A percentile compares a stretch with the other conserved stretches of the same genome.
Conservation (phyloP, 2,329 filamentous ascomycete genomes). For the Alternaria sp. region DNA sequence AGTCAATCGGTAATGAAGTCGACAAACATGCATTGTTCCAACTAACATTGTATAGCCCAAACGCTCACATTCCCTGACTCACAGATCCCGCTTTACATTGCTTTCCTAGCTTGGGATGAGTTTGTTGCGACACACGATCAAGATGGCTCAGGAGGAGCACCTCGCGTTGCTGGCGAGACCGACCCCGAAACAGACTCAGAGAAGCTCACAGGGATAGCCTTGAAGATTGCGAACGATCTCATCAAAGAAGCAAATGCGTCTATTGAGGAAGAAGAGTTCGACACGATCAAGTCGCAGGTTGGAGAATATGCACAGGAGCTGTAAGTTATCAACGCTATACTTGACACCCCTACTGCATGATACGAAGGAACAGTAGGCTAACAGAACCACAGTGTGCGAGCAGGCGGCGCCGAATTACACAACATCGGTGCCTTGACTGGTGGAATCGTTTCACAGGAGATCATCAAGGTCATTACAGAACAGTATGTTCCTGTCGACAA, state of each 20-base stretch:
- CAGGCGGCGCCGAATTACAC: constrained; percentile 85
- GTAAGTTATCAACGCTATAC: constrained; percentile 38
- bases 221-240: constrained; percentile 53
- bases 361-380: constrained; percentile 2
- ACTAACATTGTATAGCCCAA: constrained; percentile 38
- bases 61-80: constrained; percentile 55
- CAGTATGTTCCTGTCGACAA: constrained; percentile 72
- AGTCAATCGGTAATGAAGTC: constrained; percentile 60
- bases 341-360: not conserved
- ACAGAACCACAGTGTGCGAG: constrained; percentile 65
- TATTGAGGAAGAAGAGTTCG: constrained; percentile 55
- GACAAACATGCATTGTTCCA: not conserved
- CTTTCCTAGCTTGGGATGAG: constrained; percentile 61
- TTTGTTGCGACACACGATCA: constrained; percentile 54
- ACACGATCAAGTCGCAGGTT: constrained; percentile 46
- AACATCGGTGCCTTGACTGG: constrained; percentile 89
- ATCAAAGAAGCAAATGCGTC: constrained; percentile 53
- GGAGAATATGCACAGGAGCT: constrained; percentile 54
- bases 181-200: constrained; percentile 46
- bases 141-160: constrained; percentile 44
- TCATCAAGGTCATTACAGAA: constrained; percentile 84
- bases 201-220: constrained; percentile 55
- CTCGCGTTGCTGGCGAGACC: constrained; percentile 48
- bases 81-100: constrained; percentile 59
- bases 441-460: constrained; percentile 94